Percentiles rank a stretch among this genome's conserved stretches.
Evolutionary conservation across 1,284 basidiomycete genomes (phyloP).

Genomic region (Malassezia japonica): DNA sequence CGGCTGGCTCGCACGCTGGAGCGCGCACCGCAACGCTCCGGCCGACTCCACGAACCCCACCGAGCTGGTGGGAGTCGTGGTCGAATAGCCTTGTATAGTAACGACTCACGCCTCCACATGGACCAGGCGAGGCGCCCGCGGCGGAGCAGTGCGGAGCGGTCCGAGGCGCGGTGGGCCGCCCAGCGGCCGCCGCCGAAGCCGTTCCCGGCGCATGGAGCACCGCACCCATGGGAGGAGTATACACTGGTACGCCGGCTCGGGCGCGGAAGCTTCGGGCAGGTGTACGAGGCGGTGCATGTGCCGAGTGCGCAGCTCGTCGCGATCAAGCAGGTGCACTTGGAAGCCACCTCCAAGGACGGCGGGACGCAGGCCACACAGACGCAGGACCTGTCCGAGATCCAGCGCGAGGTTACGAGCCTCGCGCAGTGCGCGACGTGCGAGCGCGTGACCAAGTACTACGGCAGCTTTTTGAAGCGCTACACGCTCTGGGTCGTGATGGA

Average conservation of each 20-base stretch:
- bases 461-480: conserved; percentile 89
- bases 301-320: conserved; percentile 87
- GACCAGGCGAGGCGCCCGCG: not conserved
- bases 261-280: conserved; percentile 91
- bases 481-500: conserved; percentile 99
- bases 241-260: conserved; percentile 88
- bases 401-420: conserved; percentile 90
- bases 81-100: conserved; percentile 6
- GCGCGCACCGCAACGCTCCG: not conserved
- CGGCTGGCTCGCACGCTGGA: not conserved
- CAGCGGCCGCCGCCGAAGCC: not conserved
- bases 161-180: conserved; percentile 7
- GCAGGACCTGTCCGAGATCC: conserved; percentile 55
- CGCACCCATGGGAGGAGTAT: conserved; percentile 55
- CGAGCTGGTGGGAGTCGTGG: conserved; percentile 9
- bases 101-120: conserved; percentile 1
- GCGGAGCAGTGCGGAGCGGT: not conserved
- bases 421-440: conserved; percentile 82
- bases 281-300: conserved; percentile 85
- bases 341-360: not conserved
- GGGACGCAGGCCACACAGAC: not conserved
- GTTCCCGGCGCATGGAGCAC: not conserved
- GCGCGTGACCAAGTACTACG: conserved; percentile 91
- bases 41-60: not conserved
- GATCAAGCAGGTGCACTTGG: conserved; percentile 78